These are phyloP conservation scores for Penicillium daleae DNA, from an alignment of 495 filamentous ascomycete genomes.

Conservation along the genomic window DNA sequence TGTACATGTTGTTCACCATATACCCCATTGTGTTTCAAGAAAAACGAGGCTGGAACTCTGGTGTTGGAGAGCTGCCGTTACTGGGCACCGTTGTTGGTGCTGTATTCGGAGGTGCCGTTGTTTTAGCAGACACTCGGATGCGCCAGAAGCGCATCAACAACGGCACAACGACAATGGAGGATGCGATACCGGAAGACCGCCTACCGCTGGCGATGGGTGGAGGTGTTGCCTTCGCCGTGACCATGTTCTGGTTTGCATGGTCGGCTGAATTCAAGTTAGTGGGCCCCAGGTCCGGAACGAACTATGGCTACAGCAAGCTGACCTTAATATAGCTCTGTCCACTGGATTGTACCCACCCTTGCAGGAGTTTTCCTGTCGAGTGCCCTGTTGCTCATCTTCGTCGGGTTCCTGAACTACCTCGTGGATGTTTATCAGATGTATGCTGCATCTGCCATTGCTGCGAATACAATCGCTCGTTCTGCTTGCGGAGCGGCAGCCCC, in stretches of 20 bases:
- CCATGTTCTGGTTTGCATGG: conserved; percentile 65
- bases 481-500: conserved; percentile 36
- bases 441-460: conserved; percentile 35
- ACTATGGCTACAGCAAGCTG: conserved; percentile 21
- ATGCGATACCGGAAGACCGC: conserved; percentile 49
- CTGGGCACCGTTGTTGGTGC: conserved; percentile 54
- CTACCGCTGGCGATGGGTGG: conserved; percentile 60
- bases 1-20: conserved; percentile 54
- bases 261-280: conserved; percentile 43
- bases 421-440: conserved; percentile 36
- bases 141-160: conserved; percentile 39
- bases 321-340: conserved; percentile 31
- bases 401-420: conserved; percentile 36
- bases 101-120: conserved; percentile 43
- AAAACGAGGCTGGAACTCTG: conserved; percentile 54
- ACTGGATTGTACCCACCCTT: conserved; percentile 53
- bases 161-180: conserved; percentile 31
- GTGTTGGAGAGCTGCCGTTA: conserved; percentile 57
- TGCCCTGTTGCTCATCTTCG: conserved; percentile 43
- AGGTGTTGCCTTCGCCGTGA: conserved; percentile 54
- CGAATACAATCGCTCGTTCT: conserved; percentile 35
- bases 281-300: conserved; percentile 3
- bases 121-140: conserved; percentile 31
- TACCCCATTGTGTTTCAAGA: conserved; percentile 35
- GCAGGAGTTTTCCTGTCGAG: conserved; percentile 42